Evolutionary conservation across 129 eudicot genomes (phyloP).

Genomic region (Saposhnikovia divaricata): DNA sequence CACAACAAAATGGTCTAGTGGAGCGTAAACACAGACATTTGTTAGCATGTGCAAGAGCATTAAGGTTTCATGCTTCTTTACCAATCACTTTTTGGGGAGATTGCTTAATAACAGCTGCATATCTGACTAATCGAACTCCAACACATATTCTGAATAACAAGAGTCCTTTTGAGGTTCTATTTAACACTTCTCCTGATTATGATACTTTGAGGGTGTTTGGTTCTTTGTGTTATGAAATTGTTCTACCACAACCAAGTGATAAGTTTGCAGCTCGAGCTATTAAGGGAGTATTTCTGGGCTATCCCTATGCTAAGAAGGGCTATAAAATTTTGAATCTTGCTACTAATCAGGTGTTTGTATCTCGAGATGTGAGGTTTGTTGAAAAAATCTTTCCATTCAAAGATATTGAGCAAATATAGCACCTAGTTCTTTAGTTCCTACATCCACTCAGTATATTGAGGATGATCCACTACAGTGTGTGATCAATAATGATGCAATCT

Average conservation of each 20-base stretch:
- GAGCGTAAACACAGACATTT: too few species aligned
- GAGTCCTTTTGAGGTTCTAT: neutral
- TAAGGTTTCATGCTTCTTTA: neutral
- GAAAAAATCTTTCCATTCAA: too few species aligned
- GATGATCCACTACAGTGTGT: too few species aligned
- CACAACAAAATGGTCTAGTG: neutral
- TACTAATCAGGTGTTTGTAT: too few species aligned
- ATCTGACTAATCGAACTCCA: neutral
- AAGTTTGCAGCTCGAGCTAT: neutral
- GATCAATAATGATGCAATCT: too few species aligned
- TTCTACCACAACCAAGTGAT: neutral
- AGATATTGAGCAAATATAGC: too few species aligned
- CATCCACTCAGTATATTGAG: too few species aligned
- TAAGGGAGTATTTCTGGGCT: too few species aligned
- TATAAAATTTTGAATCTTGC: too few species aligned
- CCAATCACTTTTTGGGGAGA: neutral
- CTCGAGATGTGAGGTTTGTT: too few species aligned
- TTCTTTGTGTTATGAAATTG: neutral
- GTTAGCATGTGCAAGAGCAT: neutral
- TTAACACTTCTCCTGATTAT: neutral
- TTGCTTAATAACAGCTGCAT: neutral
- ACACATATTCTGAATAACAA: fast-evolving
- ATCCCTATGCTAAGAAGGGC: too few species aligned
- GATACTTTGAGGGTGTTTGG: neutral
- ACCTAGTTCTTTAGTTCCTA: too few species aligned